Evolutionary conservation across 2,329 filamentous ascomycete genomes (phyloP).

Genomic region (Dactylellina leptospora): DNA sequence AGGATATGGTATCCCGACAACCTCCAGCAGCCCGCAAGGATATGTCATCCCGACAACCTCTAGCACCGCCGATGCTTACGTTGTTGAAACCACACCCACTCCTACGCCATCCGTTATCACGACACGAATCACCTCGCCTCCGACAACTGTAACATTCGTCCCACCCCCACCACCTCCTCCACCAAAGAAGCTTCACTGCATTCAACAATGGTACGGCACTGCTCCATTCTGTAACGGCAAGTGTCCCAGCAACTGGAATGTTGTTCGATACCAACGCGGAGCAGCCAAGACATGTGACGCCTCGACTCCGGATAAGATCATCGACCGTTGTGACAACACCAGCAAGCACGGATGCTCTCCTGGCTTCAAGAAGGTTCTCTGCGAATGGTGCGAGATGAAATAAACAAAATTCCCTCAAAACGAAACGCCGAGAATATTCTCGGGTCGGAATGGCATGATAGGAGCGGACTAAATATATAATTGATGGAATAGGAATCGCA

Average conservation of each 20-base stretch:
- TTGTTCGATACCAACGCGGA: constrained; percentile 24
- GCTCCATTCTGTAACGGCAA: constrained; percentile 39
- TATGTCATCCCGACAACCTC: neutral
- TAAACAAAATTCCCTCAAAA: neutral
- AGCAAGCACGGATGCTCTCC: constrained; percentile 25
- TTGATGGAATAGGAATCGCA: neutral
- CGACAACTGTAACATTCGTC: constrained; percentile 29
- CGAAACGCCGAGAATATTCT: neutral
- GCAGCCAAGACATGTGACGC: constrained; percentile 20
- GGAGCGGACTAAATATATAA: neutral
- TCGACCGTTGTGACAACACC: constrained; percentile 32
- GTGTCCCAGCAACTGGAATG: constrained; percentile 28
- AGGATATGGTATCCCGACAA: neutral
- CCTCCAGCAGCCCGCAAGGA: neutral
- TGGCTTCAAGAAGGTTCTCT: constrained; percentile 35
- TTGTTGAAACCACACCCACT: constrained; percentile 6
- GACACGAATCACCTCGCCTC: constrained; percentile 1
- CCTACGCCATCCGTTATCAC: neutral
- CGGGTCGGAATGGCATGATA: neutral
- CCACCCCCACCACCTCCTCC: constrained; percentile 22
- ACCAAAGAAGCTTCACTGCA: constrained; percentile 20
- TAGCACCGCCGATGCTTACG: neutral
- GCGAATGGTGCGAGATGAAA: constrained; percentile 26
- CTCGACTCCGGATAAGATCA: constrained; percentile 32
- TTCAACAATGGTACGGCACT: constrained; percentile 32